Percentiles rank a stretch among this genome's conserved stretches.
Evolutionary conservation across 2,329 filamentous ascomycete species (phyloP).

Genomic region (Colletotrichum salicis): DNA sequence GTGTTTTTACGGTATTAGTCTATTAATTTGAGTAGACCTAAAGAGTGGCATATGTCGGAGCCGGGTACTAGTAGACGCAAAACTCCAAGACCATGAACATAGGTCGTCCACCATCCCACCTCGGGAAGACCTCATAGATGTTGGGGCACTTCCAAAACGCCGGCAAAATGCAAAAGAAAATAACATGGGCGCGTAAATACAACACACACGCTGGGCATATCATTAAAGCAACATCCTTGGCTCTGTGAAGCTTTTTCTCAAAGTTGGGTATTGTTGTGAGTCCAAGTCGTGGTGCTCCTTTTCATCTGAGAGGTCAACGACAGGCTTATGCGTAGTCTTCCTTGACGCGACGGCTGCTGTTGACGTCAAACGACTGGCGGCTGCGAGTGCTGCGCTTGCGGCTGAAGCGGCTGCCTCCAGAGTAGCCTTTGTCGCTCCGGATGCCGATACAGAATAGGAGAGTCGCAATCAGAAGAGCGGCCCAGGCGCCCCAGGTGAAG

Average conservation of each 20-base stretch:
- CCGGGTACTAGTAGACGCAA: neutral
- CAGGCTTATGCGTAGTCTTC: slow-evolving; percentile 70
- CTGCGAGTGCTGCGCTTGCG: slow-evolving; percentile 63
- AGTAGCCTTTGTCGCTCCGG: slow-evolving; percentile 56
- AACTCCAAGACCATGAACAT: neutral
- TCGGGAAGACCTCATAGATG: neutral
- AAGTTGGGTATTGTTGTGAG: neutral
- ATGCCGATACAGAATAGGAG: slow-evolving; percentile 75
- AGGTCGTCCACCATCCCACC: too few relatives aligned
- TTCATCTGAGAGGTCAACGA: neutral
- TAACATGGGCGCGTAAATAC: neutral
- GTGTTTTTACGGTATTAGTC: neutral
- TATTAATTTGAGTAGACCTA: neutral
- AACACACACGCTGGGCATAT: neutral
- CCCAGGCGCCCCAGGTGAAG: slow-evolving; percentile 80
- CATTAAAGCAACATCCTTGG: neutral
- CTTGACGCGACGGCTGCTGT: slow-evolving; percentile 70
- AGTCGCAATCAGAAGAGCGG: slow-evolving; percentile 72
- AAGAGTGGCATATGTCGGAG: neutral
- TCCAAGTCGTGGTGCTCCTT: neutral
- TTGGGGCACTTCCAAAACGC: neutral
- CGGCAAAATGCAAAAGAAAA: neutral
- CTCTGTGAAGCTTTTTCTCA: neutral
- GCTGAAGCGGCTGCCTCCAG: slow-evolving; percentile 53
- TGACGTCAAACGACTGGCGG: slow-evolving; percentile 64